These are phyloP conservation scores for Tricholoma matsutake DNA, from an alignment of 768 basidiomycete genomes.

Conservation along the genomic window DNA sequence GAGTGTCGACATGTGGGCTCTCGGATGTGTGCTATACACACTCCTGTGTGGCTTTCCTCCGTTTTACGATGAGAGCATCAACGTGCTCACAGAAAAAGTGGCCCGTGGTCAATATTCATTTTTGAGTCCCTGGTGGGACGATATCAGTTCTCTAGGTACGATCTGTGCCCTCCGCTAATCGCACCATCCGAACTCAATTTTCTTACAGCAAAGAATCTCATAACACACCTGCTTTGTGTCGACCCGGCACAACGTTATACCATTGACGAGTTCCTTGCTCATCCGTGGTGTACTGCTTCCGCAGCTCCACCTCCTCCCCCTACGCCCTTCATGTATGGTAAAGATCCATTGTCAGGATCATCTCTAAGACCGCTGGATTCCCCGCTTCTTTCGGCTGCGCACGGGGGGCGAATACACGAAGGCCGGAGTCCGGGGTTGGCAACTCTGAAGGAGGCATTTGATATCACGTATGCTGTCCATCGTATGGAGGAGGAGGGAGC, in stretches of 20 bases:
- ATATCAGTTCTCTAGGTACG: conserved; percentile 78
- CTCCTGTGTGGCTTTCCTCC: conserved; percentile 96
- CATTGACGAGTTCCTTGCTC: conserved; percentile 95
- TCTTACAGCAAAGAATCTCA: conserved; percentile 86
- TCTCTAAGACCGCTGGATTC: conserved; percentile 70
- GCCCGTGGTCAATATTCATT: conserved; percentile 98
- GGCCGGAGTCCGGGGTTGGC: conserved; percentile 91
- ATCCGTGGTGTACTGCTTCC: conserved; percentile 88
- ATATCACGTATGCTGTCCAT: conserved; percentile 98
- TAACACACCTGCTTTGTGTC: conserved; percentile 91
- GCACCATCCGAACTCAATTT: neutral
- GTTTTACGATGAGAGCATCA: conserved; percentile 99
- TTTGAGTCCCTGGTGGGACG: conserved; percentile 99
- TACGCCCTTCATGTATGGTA: conserved; percentile 53
- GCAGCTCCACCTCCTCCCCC: conserved; percentile 62
- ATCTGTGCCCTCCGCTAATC: neutral
- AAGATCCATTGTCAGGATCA: conserved; percentile 31
- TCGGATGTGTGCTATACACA: conserved; percentile 99
- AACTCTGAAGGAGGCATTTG: conserved; percentile 95
- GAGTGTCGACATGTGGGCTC: conserved; percentile 99
- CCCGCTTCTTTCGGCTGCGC: conserved; percentile 79
- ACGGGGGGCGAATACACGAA: conserved; percentile 64
- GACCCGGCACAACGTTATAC: conserved; percentile 95
- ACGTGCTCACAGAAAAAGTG: conserved; percentile 96
- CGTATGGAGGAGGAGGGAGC: conserved; percentile 99